Evolutionary conservation across 129 eudicot species (phyloP).

Genomic region (Saposhnikovia divaricata): DNA sequence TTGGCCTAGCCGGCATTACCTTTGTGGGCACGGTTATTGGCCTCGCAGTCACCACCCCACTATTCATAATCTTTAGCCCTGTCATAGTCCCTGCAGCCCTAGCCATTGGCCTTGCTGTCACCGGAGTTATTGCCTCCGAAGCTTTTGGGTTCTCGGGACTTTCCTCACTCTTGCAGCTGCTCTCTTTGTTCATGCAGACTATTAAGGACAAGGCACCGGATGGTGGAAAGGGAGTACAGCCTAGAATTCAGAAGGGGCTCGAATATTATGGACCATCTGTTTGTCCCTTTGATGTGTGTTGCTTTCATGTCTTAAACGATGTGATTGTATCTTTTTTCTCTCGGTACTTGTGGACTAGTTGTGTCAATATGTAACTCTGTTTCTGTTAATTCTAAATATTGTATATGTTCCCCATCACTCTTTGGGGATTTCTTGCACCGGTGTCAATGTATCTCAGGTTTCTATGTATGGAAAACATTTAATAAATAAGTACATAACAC

Average conservation of each 20-base stretch:
- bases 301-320: neutral
- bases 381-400: too few species aligned
- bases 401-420: neutral
- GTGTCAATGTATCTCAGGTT: neutral
- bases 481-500: neutral
- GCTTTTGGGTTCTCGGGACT: conserved; percentile 72
- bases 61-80: conserved; percentile 78
- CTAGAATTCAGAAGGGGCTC: neutral
- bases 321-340: neutral
- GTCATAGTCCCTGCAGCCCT: conserved; percentile 64
- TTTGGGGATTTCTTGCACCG: neutral
- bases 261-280: neutral
- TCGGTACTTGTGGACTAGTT: too few species aligned
- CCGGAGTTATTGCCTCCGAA: conserved; percentile 54
- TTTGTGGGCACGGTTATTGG: conserved; percentile 53
- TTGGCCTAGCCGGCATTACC: conserved; percentile 63
- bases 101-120: conserved; percentile 42
- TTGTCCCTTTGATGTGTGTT: neutral
- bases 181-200: conserved; percentile 35
- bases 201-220: conserved; percentile 43
- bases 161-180: conserved; percentile 45
- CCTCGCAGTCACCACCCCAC: conserved; percentile 51
- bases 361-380: too few species aligned
- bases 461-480: neutral
- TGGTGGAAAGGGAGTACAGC: conserved; percentile 32